These are phyloP conservation scores for Botrytis cinerea DNA, from an alignment of 2,329 filamentous ascomycete genomes.

Conservation along the genomic window DNA sequence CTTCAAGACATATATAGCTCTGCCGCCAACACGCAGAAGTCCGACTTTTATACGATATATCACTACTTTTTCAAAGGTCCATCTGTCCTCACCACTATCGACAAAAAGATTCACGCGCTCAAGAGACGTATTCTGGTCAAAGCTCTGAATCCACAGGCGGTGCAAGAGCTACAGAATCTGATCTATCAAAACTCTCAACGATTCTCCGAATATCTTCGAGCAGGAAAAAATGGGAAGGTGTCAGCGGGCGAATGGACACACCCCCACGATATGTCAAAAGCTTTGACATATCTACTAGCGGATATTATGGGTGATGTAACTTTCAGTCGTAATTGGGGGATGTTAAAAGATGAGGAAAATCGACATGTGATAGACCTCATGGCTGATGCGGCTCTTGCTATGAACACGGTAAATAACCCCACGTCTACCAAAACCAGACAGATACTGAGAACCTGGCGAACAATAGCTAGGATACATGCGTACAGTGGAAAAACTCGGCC, in stretches of 20 bases:
- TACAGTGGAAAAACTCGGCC: not conserved
- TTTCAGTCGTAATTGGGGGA: constrained; percentile 3
- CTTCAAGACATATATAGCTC: constrained; percentile 12
- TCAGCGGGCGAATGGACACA: not conserved
- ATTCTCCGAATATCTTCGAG: not conserved
- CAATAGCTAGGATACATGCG: constrained; percentile 11
- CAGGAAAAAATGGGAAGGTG: not conserved
- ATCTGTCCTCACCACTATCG: not conserved
- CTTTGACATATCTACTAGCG: not conserved
- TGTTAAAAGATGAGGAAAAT: not conserved
- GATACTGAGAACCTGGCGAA: not conserved
- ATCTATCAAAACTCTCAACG: not conserved
- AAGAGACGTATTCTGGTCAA: constrained; percentile 6
- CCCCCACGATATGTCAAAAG: not conserved
- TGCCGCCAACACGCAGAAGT: constrained; percentile 1
- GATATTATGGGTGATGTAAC: constrained; percentile 11
- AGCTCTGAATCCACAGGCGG: not conserved
- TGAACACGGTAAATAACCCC: constrained; percentile 4
- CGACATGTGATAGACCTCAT: not conserved
- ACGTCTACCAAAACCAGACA: not conserved
- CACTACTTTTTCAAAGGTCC: constrained; percentile 17
- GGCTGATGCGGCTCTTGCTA: not conserved
- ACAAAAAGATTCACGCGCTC: not conserved
- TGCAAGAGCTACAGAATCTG: not conserved
- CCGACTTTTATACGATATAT: constrained; percentile 10